These are phyloP conservation scores for Tylopilus felleus DNA, from an alignment of 768 basidiomycete genomes.

Conservation along the genomic window DNA sequence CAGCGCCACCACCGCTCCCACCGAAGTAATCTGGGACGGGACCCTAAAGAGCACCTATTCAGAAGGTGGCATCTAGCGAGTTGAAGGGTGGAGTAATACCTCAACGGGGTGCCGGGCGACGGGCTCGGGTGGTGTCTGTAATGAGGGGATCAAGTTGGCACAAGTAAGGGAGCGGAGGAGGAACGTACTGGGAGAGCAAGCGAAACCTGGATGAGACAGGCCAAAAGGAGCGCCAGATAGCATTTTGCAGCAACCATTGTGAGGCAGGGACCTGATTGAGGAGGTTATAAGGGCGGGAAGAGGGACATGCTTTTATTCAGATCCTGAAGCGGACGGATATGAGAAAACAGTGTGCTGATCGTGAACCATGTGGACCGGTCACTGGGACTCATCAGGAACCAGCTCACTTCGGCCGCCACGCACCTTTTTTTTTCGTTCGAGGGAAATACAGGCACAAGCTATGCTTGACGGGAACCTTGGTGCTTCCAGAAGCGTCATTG, in stretches of 20 bases:
- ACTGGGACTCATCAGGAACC: conserved; percentile 24
- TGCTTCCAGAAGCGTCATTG: conserved; percentile 13
- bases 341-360: conserved; percentile 22
- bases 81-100: conserved; percentile 9
- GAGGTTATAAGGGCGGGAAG: background rate
- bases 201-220: conserved; percentile 20
- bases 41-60: conserved; percentile 10
- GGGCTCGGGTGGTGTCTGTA: conserved; percentile 13
- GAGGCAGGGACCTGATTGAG: conserved; percentile 1
- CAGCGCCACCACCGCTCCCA: conserved; percentile 9
- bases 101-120: background rate
- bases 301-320: conserved; percentile 22
- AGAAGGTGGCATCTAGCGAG: background rate
- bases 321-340: conserved; percentile 12
- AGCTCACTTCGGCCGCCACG: conserved; percentile 23
- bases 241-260: conserved; percentile 22
- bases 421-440: conserved; percentile 13
- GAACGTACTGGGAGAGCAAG: conserved; percentile 23
- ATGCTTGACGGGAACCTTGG: conserved; percentile 3
- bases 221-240: conserved; percentile 20
- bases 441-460: conserved; percentile 24
- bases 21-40: conserved; percentile 22
- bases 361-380: conserved; percentile 20
- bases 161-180: too few species aligned
- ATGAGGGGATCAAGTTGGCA: background rate